Evolutionary conservation across 208 protist genomes (phyloP).

Genomic region (Trypanosoma mega): DNA sequence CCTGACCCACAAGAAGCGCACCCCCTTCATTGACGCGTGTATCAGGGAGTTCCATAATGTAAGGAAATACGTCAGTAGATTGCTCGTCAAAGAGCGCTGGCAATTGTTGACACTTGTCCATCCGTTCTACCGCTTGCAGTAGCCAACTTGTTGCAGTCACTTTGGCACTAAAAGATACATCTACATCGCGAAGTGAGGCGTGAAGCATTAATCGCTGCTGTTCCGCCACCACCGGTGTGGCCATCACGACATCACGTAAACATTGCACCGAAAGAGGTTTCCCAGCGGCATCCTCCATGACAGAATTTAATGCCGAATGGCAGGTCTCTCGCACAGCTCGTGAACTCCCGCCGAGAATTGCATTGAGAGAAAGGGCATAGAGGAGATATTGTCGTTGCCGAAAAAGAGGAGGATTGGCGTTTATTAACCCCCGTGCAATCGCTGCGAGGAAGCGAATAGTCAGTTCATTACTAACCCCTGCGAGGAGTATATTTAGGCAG

Average conservation of each 20-base stretch:
- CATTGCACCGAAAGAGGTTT: constrained; percentile 43
- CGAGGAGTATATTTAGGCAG: constrained; percentile 52
- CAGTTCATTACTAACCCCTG: constrained; percentile 26
- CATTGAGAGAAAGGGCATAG: constrained; percentile 63
- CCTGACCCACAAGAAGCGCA: constrained; percentile 77
- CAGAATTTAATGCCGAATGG: constrained; percentile 47
- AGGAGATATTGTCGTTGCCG: constrained; percentile 59
- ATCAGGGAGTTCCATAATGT: constrained; percentile 66
- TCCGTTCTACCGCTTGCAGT: constrained; percentile 47
- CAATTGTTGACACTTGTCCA: constrained; percentile 48
- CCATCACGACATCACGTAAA: constrained; percentile 36
- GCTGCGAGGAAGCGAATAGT: constrained; percentile 48
- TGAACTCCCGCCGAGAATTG: constrained; percentile 23
- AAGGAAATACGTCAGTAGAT: constrained; percentile 52
- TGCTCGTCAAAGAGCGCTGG: constrained; percentile 46
- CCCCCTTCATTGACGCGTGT: constrained; percentile 70
- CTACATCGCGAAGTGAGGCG: constrained; percentile 53
- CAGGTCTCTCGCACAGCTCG: constrained; percentile 50
- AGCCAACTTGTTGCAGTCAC: constrained; percentile 60
- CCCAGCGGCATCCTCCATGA: constrained; percentile 53
- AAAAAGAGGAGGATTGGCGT: constrained; percentile 28
- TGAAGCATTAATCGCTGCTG: constrained; percentile 67
- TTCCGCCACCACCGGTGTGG: constrained; percentile 54
- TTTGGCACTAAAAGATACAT: constrained; percentile 39
- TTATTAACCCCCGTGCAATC: constrained; percentile 63